Percentiles rank a stretch among this genome's conserved stretches.
Conservation (phyloP, 495 filamentous ascomycete species). For the Filosporella fistucella region DNA sequence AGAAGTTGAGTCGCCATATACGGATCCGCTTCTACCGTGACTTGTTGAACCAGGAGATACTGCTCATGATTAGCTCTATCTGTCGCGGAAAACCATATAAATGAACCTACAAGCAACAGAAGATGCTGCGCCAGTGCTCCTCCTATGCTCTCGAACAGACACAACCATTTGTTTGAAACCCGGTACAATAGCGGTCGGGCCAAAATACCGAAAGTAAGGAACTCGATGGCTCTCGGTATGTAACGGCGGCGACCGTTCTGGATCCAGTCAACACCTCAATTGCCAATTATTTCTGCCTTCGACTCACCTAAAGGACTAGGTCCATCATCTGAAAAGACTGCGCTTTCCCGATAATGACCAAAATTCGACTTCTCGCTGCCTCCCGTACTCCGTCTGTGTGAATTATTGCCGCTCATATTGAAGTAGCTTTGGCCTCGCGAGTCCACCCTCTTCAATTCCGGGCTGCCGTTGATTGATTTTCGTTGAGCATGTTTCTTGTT, state of each 20-base stretch:
- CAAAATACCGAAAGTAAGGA: slow-evolving; percentile 85
- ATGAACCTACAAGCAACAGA: slow-evolving; percentile 15
- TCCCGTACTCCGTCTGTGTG: not conserved
- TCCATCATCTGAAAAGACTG: slow-evolving; percentile 28
- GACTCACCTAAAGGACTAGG: slow-evolving; percentile 26
- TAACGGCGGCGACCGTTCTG: slow-evolving; percentile 16
- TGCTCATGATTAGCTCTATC: not conserved
- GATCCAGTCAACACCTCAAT: too few relatives aligned
- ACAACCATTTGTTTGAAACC: slow-evolving; percentile 93
- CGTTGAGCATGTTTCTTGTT: not conserved
- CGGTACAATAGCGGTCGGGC: slow-evolving; percentile 82
- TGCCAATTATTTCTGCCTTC: too few relatives aligned
- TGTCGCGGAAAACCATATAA: not conserved
- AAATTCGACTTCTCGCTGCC: slow-evolving; percentile 1
- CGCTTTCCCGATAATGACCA: slow-evolving; percentile 18
- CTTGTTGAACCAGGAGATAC: slow-evolving; percentile 21
- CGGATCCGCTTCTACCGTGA: slow-evolving; percentile 6
- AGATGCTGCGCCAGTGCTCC: slow-evolving; percentile 29
- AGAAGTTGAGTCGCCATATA: slow-evolving; percentile 8
- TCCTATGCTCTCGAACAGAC: slow-evolving; percentile 42
- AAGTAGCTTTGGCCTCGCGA: slow-evolving; percentile 7
- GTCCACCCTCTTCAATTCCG: slow-evolving; percentile 1
- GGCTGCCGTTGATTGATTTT: not conserved
- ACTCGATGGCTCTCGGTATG: slow-evolving; percentile 52
- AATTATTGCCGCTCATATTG: not conserved